phyloP scores from a whole-genome alignment of 2,329 filamentous ascomycete genomes.

The Exophiala oligosperma region DNA sequence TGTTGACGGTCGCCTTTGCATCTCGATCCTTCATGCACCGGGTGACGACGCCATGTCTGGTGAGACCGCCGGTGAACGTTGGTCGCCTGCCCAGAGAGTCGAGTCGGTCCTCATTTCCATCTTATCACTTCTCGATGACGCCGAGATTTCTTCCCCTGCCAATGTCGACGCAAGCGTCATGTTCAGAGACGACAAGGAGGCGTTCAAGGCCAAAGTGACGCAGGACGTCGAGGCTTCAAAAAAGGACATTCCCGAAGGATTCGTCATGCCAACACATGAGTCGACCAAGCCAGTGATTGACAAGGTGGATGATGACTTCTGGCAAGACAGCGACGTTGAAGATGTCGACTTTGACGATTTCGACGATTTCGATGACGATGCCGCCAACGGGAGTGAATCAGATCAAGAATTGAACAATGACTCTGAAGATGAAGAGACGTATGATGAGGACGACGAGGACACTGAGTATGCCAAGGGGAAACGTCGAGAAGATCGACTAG shows the following conservation, averaged over 20 bases:
- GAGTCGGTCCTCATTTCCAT: constrained; percentile 94
- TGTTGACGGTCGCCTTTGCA: constrained; percentile 84
- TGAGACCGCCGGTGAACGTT: constrained; percentile 84
- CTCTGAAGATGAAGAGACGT: constrained; percentile 54
- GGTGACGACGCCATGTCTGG: constrained; percentile 93
- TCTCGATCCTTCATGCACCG: constrained; percentile 90
- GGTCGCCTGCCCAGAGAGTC: constrained; percentile 90
- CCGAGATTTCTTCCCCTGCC: constrained; percentile 88
- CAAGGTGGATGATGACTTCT: constrained; percentile 75
- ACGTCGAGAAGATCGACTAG: constrained; percentile 20
- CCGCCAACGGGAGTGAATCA: constrained; percentile 27
- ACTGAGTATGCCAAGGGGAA: constrained; percentile 24
- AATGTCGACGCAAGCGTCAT: constrained; percentile 91
- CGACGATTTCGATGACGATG: constrained; percentile 59
- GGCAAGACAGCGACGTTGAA: constrained; percentile 74
- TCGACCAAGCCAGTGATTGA: constrained; percentile 58
- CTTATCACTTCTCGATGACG: constrained; percentile 86
- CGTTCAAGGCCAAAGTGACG: constrained; percentile 70
- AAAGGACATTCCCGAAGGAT: constrained; percentile 74
- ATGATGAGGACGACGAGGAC: constrained; percentile 19
- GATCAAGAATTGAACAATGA: constrained; percentile 53
- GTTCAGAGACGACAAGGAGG: constrained; percentile 69
- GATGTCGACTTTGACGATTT: constrained; percentile 46
- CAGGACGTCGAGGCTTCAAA: constrained; percentile 73
- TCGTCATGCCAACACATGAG: constrained; percentile 76